Percentiles rank a stretch among this genome's conserved stretches.
These are phyloP conservation scores for Hura crepitans DNA, from an alignment of 441 rosid genomes.

Conservation along the genomic window DNA sequence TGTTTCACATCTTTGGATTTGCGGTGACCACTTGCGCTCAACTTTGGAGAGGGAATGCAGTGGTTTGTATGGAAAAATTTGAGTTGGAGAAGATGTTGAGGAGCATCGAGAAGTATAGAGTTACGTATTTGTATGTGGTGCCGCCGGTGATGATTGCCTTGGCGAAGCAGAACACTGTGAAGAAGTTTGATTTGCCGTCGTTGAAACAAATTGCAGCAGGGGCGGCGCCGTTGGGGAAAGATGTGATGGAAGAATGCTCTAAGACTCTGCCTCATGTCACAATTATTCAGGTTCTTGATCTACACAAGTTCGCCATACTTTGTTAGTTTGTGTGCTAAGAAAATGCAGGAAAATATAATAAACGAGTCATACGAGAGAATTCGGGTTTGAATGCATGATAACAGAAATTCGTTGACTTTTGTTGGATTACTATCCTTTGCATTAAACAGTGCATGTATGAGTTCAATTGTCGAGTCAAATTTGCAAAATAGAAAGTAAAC, in stretches of 20 bases:
- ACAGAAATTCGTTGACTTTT: not conserved
- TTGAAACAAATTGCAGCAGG: constrained; percentile 54
- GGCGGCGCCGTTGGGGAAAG: constrained; percentile 83
- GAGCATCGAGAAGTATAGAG: constrained; percentile 49
- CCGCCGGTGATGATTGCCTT: constrained; percentile 72
- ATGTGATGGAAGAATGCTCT: constrained; percentile 68
- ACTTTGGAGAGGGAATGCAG: constrained; percentile 53
- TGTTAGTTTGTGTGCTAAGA: not conserved
- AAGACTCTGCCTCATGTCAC: constrained; percentile 48
- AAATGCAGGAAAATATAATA: not conserved
- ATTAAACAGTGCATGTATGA: not conserved
- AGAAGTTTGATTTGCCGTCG: constrained; percentile 57
- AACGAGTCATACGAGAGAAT: not conserved
- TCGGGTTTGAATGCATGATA: not conserved
- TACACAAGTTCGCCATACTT: not conserved
- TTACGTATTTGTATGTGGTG: constrained; percentile 62
- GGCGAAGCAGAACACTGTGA: constrained; percentile 47
- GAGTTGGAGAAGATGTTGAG: constrained; percentile 49
- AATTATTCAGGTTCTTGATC: constrained; percentile 42
- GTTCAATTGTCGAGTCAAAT: too few species aligned
- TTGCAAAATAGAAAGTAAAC: too few species aligned
- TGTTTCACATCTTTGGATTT: constrained; percentile 83
- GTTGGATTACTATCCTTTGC: not conserved
- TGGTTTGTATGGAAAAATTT: constrained; percentile 57
- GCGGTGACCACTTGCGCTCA: constrained; percentile 36